Percentiles rank a stretch among this genome's conserved stretches.
phyloP scores from a whole-genome alignment of 2,329 filamentous ascomycete genomes.

The Fusarium lateritium region DNA sequence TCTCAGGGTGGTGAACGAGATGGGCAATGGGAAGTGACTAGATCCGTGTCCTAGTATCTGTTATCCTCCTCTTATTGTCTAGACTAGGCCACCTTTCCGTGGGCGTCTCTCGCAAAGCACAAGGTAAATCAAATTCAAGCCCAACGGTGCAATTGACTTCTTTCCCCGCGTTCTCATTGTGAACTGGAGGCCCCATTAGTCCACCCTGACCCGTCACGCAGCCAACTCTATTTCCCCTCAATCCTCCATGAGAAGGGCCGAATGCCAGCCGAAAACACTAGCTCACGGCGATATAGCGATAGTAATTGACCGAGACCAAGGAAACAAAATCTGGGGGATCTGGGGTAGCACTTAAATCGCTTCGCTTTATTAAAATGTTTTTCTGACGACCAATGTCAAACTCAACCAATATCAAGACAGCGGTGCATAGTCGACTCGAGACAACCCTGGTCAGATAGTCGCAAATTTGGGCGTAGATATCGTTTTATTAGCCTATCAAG shows the following conservation, averaged over 20 bases:
- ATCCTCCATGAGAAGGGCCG: constrained; percentile 23
- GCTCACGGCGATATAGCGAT: constrained; percentile 3
- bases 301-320: neutral
- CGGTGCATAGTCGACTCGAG: too few species aligned
- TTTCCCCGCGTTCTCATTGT: neutral
- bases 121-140: too few species aligned
- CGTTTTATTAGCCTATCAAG: too few species aligned
- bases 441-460: neutral
- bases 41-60: too few species aligned
- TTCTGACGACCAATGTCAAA: neutral
- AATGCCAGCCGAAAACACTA: constrained; percentile 11
- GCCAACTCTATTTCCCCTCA: constrained; percentile 33
- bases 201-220: neutral
- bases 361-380: neutral
- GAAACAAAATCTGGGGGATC: constrained; percentile 12
- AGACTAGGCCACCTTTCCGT: too few species aligned
- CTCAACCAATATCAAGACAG: neutral
- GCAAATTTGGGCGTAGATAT: too few species aligned
- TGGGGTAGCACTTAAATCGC: neutral
- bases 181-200: neutral
- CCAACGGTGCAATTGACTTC: too few species aligned
- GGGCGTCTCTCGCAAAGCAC: too few species aligned
- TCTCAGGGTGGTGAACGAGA: too few species aligned
- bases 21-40: too few species aligned
- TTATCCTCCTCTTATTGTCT: too few species aligned